phyloP scores from a whole-genome alignment of 2,329 filamentous ascomycete genomes.

The Pyrenophora graminea region DNA sequence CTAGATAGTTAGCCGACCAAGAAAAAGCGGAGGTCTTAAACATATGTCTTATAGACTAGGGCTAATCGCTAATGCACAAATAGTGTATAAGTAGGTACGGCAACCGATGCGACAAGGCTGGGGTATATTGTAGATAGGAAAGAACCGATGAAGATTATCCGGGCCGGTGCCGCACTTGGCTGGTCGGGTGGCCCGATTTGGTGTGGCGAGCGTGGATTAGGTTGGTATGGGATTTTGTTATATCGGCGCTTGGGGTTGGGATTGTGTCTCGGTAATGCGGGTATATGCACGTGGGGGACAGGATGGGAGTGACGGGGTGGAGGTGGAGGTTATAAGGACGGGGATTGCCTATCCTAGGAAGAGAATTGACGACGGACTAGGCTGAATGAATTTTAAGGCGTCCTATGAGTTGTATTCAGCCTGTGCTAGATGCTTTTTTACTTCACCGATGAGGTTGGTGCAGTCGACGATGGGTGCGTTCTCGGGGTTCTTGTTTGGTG shows the following conservation, averaged over 20 bases:
- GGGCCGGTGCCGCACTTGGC: slow-evolving; percentile 2
- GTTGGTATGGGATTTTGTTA: background rate
- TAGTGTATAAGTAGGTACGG: no score
- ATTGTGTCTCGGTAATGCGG: background rate
- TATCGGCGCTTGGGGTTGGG: no score
- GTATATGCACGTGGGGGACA: background rate
- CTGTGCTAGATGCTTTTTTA: slow-evolving; percentile 48
- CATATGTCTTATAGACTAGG: no score
- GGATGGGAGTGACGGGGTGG: no score
- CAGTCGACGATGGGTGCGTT: slow-evolving; percentile 70
- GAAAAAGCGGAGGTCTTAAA: no score
- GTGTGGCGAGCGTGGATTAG: background rate
- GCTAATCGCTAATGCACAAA: no score
- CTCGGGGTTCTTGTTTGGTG: slow-evolving; percentile 74
- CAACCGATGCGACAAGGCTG: no score
- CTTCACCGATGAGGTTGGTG: slow-evolving; percentile 62
- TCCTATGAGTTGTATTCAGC: slow-evolving; percentile 3
- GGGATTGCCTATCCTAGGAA: background rate
- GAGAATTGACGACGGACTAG: background rate
- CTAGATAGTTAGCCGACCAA: no score
- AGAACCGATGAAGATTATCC: slow-evolving; percentile 5
- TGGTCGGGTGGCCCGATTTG: background rate
- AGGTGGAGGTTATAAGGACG: background rate
- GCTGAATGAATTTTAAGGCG: background rate
- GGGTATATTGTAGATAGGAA: no score